Evolutionary conservation across 805 yeast species (phyloP).

Genomic region (Suhomyces kilbournensis): DNA sequence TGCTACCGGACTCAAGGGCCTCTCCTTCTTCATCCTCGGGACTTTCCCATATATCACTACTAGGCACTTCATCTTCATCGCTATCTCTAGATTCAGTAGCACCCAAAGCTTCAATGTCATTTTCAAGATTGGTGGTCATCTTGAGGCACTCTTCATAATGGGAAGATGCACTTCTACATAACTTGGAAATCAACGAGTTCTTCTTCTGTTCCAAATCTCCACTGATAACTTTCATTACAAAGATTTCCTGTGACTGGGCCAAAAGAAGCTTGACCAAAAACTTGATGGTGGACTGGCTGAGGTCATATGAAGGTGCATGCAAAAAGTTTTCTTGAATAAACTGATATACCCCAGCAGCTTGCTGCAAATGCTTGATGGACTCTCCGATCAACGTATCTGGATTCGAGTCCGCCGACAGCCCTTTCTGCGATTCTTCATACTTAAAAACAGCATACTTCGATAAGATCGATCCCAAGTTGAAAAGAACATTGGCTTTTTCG

Average conservation of each 20-base stretch:
- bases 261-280: constrained; percentile 65
- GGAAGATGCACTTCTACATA: constrained; percentile 60
- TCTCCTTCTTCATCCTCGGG: constrained; percentile 3
- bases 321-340: constrained; percentile 76
- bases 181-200: constrained; percentile 69
- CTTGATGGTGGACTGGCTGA: constrained; percentile 63
- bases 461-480: constrained; percentile 68
- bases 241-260: constrained; percentile 88
- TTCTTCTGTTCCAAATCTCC: constrained; percentile 51
- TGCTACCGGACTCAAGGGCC: constrained; percentile 4
- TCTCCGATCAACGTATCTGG: constrained; percentile 47
- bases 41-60: constrained; percentile 2
- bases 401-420: neutral
- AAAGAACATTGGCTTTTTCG: constrained; percentile 83
- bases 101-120: constrained; percentile 4
- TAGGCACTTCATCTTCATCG: constrained; percentile 6
- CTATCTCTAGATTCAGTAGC: constrained; percentile 4
- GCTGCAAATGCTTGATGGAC: constrained; percentile 62
- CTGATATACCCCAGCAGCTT: constrained; percentile 73
- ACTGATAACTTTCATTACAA: constrained; percentile 58
- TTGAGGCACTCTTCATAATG: constrained; percentile 54
- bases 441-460: constrained; percentile 46
- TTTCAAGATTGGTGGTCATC: constrained; percentile 31
- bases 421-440: constrained; percentile 25
- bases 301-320: constrained; percentile 83